Conservation (phyloP, 345 rosid species). For the Populus pruinosa region DNA sequence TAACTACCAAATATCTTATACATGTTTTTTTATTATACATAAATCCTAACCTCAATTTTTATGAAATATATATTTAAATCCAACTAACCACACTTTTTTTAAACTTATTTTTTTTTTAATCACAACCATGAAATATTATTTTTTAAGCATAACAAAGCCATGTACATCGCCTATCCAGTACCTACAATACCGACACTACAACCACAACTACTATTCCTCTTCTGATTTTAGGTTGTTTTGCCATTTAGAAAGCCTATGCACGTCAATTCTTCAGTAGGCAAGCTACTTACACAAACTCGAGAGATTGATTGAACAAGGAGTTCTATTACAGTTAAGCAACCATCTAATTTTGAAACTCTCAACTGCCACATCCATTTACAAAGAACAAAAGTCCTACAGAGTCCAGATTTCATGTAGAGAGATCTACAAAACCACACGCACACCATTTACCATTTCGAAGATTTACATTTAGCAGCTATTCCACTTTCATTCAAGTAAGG, state of each 20-base stretch:
- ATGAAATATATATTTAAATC: too few species aligned
- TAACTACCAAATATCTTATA: too few species aligned
- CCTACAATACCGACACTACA: neutral
- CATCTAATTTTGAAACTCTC: slow-evolving; percentile 27
- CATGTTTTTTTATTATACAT: too few species aligned
- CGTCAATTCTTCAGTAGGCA: neutral
- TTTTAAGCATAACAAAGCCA: too few species aligned
- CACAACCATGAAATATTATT: too few species aligned
- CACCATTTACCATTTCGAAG: slow-evolving; percentile 69
- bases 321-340: slow-evolving; percentile 28
- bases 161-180: neutral
- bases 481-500: slow-evolving; percentile 54
- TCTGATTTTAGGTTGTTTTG: neutral
- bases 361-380: slow-evolving; percentile 40
- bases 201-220: neutral
- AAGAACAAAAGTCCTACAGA: slow-evolving; percentile 17
- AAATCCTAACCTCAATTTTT: too few species aligned
- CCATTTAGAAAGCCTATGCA: neutral
- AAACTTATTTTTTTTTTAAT: too few species aligned
- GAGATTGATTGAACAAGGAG: neutral
- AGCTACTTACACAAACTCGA: neutral
- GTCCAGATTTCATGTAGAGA: slow-evolving; percentile 10
- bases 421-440: slow-evolving; percentile 20
- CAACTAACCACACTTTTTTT: too few species aligned
- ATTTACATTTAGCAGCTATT: slow-evolving; percentile 80